Evolutionary conservation across 306 rosid genomes (phyloP).

Genomic region (Rosa chinensis): DNA sequence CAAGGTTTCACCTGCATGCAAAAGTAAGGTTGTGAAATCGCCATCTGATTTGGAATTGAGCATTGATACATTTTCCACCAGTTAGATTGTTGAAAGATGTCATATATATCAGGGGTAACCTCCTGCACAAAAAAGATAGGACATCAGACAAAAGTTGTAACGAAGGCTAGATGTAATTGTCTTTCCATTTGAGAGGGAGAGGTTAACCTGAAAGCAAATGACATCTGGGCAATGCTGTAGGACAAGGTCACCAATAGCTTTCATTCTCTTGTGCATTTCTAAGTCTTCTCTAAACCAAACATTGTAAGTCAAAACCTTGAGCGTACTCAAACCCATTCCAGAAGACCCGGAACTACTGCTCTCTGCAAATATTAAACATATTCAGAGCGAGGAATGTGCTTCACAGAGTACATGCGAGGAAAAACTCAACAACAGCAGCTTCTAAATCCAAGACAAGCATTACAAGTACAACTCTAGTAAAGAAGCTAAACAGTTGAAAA

Average conservation of each 20-base stretch:
- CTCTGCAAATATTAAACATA: constrained; percentile 31
- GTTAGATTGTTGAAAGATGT: constrained; percentile 31
- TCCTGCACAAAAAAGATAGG: constrained; percentile 27
- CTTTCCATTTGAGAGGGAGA: background rate
- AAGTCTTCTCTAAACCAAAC: constrained; percentile 87
- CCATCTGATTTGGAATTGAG: constrained; percentile 30
- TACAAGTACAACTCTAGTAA: background rate
- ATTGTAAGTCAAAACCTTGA: constrained; percentile 74
- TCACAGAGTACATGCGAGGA: background rate
- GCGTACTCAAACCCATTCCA: constrained; percentile 21
- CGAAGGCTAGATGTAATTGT: background rate
- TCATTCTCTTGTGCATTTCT: constrained; percentile 74
- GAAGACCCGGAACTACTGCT: constrained; percentile 23
- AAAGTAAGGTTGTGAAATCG: constrained; percentile 32
- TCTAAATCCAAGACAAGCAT: background rate
- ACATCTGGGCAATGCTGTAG: constrained; percentile 64
- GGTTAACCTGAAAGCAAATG: constrained; percentile 47
- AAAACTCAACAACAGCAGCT: background rate
- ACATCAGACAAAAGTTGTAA: background rate
- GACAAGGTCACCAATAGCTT: constrained; percentile 78
- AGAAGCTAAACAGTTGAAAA: background rate
- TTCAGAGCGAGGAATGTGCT: background rate
- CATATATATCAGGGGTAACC: constrained; percentile 36
- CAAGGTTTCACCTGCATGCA: constrained; percentile 41
- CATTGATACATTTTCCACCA: constrained; percentile 48